Conservation (phyloP, 2,329 filamentous ascomycete genomes). For the Didymellaceae sp. region DNA sequence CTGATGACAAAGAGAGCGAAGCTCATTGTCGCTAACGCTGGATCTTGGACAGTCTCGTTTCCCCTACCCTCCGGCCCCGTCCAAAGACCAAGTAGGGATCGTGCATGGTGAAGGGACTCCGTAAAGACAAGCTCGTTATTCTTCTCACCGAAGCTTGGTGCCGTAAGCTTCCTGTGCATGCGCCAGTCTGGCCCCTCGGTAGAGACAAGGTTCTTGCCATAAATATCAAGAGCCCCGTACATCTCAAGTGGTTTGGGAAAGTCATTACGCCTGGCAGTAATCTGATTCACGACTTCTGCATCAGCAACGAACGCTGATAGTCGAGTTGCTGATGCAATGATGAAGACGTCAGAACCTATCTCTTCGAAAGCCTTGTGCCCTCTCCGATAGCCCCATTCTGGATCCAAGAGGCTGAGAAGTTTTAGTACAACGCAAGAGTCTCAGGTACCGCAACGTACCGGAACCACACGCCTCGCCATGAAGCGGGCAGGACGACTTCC, state of each 20-base stretch:
- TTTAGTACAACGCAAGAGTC: slow-evolving; percentile 8
- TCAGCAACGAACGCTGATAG: slow-evolving; percentile 65
- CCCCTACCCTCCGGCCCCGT: slow-evolving; percentile 31
- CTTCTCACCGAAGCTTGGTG: slow-evolving; percentile 76
- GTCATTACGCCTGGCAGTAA: slow-evolving; percentile 70
- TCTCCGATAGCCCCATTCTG: slow-evolving; percentile 65
- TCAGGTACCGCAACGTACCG: slow-evolving; percentile 57
- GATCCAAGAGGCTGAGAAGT: slow-evolving; percentile 57
- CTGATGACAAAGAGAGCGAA: slow-evolving; percentile 66
- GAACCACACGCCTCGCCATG: slow-evolving; percentile 65
- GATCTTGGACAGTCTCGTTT: slow-evolving; percentile 59
- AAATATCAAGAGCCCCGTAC: slow-evolving; percentile 67
- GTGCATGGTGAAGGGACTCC: slow-evolving; percentile 68
- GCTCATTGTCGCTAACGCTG: slow-evolving; percentile 71
- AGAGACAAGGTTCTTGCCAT: slow-evolving; percentile 74
- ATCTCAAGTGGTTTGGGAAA: slow-evolving; percentile 72
- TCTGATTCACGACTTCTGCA: slow-evolving; percentile 69
- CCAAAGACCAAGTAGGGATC: slow-evolving; percentile 43
- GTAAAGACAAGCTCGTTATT: slow-evolving; percentile 72
- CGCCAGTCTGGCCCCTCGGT: slow-evolving; percentile 75
- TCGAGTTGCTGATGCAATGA: slow-evolving; percentile 65
- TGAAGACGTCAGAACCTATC: slow-evolving; percentile 66
- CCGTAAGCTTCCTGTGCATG: slow-evolving; percentile 73
- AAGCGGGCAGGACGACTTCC: slow-evolving; percentile 58
- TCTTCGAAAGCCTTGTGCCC: slow-evolving; percentile 65